Evolutionary conservation across 176 grass and related monocot species (phyloP), one percentile per base, ranked within the genome.

Genomic region (Typha latifolia): DNA sequence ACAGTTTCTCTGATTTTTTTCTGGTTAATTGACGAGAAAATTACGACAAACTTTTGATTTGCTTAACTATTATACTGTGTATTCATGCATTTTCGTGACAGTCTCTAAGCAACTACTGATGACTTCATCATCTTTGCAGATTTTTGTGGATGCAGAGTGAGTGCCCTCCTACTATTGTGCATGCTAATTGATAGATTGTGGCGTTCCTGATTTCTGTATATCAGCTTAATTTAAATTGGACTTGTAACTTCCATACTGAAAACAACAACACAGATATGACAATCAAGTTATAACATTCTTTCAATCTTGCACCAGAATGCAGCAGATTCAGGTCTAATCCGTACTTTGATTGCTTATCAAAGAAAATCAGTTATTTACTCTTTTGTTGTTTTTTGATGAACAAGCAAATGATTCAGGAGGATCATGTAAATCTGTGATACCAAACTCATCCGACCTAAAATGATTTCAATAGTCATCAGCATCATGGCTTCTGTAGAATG

Each of bases 61-160:
- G 37, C 37, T 43, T 10, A 10, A 43, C 37, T 1, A 43, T 10
- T 43, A 10, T 9, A 43, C 8, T 9, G 37, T 1, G 0, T 43
- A 10, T 43, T 10, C 37, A 43, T 43, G 3, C 7, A 43, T 34
- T 4, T 5, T 3, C 9, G 37, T 43, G 37, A 43, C 37, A 11
- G 37, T 21, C 53, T n/a, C 2, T 59, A 19, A 21, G 16, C n/a
- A 11, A 59, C 53, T 73, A 22, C 18, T 73, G 20, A 64, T 47
- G 22, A 67, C 24, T 47, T 81, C 52, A 2, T 37, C 34, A 37
- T 37, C 20, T 59, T 70, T 59, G 83, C 93, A 96, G 93, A 89
- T 92, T 69, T 96, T 91, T 69, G 83, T 92, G 64, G 88, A 96
- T 24, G 78, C 76, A 10, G 82, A 86, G 66, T 90, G 72, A 77